Evolutionary conservation across 83 land plant species (phyloP), one percentile per base, ranked within the genome.

Genomic region (Isoetes engelmannii): DNA sequence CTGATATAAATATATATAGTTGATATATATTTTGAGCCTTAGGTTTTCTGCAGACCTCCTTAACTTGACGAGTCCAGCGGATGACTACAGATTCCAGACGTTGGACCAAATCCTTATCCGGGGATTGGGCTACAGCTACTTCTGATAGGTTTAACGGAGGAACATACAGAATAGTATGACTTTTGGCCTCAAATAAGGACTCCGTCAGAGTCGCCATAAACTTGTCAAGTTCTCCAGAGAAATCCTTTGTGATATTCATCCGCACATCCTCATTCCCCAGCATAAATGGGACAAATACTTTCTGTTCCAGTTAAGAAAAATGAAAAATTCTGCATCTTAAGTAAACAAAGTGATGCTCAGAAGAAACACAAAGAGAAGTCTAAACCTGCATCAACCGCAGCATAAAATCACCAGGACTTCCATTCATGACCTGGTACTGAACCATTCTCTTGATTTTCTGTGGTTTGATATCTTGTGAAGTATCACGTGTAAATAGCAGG

Each of bases 1-100:
- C 55, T 17, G 1, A 15, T 51, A 15, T 51, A 51, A 0, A 51
- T 17, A 51, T 51, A 12, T 51, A 51, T 51, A 51, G 15, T 28
- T 28, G 37, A 2, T 2, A 28, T 28, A 28, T 28, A 28, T 28
- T 28, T 28, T 28, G 15, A 51, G 15, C 15, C 55, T 51, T 51
- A 12, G 55, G n/a, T 51, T 51, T 51, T 51, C 15, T 51, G 55
- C 55, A 51, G 55, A 75, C 78, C 74, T 75, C 78, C 70, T 69
- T 75, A 43, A 75, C 63, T 44, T 75, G 78, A 18, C 78, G 73
- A 48, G 78, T 75, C 75, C 78, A 75, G 4, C 78, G 75, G 10
- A 69, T 69, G 41, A 75, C 66, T 69, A 75, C 70, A 6, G 78
- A 57, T 55, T 75, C 78, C 10, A 75, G 67, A 28, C 74, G 47